A percentile compares a stretch with the other conserved stretches of the same genome.
These are phyloP conservation scores for Rachicladosporium sp. DNA, from an alignment of 2,329 filamentous ascomycete genomes.

Conservation along the genomic window DNA sequence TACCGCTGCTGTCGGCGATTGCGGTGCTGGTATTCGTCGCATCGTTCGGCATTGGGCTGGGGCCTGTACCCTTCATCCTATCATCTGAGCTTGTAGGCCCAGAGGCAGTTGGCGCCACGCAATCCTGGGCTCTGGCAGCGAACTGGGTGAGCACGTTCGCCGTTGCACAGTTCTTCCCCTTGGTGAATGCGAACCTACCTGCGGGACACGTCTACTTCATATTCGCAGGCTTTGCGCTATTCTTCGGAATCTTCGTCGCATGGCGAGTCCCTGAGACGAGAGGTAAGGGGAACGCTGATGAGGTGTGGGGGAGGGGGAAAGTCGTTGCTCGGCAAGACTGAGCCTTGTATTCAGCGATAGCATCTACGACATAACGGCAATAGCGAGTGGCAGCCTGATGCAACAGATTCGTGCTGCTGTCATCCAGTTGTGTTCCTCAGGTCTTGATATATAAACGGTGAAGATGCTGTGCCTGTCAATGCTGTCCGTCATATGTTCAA, in stretches of 20 bases:
- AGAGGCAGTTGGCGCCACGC: slow-evolving; percentile 81
- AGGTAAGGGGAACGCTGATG: slow-evolving; percentile 70
- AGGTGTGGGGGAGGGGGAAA: slow-evolving; percentile 63
- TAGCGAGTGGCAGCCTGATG: no score
- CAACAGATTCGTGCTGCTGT: no score
- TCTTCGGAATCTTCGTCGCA: slow-evolving; percentile 60
- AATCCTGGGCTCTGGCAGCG: slow-evolving; percentile 74
- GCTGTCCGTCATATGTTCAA: no score
- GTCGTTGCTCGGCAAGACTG: slow-evolving; percentile 4
- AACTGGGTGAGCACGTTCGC: slow-evolving; percentile 88
- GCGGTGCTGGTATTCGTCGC: slow-evolving; percentile 76
- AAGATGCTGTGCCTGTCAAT: no score
- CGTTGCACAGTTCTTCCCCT: slow-evolving; percentile 89
- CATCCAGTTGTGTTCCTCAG: no score
- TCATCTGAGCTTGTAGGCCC: slow-evolving; percentile 81
- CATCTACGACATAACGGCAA: no score
- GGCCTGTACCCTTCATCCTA: slow-evolving; percentile 89
- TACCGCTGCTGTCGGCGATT: slow-evolving; percentile 66
- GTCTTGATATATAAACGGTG: no score
- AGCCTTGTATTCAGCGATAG: background rate
- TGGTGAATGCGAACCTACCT: slow-evolving; percentile 66
- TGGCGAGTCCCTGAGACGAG: slow-evolving; percentile 75
- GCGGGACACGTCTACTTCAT: slow-evolving; percentile 82
- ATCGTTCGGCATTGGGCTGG: slow-evolving; percentile 80
- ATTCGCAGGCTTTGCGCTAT: slow-evolving; percentile 63